These are phyloP conservation scores for Calcarisporium arbuscula DNA, from an alignment of 2,329 filamentous ascomycete genomes.

Conservation along the genomic window DNA sequence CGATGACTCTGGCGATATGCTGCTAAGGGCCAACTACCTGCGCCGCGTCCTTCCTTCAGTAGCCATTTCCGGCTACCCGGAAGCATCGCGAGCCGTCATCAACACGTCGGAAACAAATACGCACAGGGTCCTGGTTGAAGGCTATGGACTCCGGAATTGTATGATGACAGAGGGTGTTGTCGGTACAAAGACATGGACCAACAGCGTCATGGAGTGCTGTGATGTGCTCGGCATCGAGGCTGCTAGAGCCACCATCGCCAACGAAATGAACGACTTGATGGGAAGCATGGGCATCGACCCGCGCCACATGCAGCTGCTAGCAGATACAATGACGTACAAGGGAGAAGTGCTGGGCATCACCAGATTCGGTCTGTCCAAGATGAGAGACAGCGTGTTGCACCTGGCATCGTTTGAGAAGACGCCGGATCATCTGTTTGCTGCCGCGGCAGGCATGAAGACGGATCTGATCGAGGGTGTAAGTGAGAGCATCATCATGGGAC, in stretches of 20 bases:
- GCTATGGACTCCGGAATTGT: conserved; percentile 81
- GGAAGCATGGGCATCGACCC: conserved; percentile 92
- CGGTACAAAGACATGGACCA: conserved; percentile 66
- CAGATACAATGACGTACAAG: conserved; percentile 99
- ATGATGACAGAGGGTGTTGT: conserved; percentile 92
- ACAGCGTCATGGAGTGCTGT: conserved; percentile 84
- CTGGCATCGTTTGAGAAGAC: conserved; percentile 97
- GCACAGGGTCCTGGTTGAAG: conserved; percentile 79
- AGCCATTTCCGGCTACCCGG: conserved; percentile 84
- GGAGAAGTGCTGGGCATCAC: conserved; percentile 96
- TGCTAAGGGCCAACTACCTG: conserved; percentile 76
- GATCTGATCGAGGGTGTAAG: conserved; percentile 90
- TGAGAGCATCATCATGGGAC: conserved; percentile 98
- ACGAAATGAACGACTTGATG: conserved; percentile 88
- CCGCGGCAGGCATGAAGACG: conserved; percentile 83
- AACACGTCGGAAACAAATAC: conserved; percentile 67
- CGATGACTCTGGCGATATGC: conserved; percentile 42
- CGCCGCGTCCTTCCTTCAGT: conserved; percentile 76
- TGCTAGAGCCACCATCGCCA: conserved; percentile 79
- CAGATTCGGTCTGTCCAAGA: conserved; percentile 91
- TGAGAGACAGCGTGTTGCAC: conserved; percentile 89
- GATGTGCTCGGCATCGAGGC: conserved; percentile 93
- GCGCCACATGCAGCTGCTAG: conserved; percentile 93
- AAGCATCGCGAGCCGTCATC: conserved; percentile 81
- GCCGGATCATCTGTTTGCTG: conserved; percentile 93